Base-by-base conservation (phyloP, 192 early-diverging fungal genomes). In the Entophlyctis helioformis region DNA sequence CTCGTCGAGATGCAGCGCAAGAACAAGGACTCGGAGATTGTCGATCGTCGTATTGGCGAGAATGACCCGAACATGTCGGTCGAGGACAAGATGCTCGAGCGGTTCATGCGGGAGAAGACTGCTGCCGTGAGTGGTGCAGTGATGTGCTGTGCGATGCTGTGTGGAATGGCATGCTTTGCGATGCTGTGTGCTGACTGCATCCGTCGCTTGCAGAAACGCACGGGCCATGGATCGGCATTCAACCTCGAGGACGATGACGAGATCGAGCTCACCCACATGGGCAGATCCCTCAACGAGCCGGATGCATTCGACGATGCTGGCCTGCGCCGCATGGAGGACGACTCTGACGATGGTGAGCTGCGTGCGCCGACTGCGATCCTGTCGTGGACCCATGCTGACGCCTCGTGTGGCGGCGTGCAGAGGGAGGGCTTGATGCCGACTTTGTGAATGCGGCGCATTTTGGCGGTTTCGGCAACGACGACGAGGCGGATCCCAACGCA, bases 11-110 rank as follows among this genome's bases (percentile, higher is more conserved):
- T 87, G 46, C 54, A 75, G 31, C 74, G 74, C 24, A 76, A 77
- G 32, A 70, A 78, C 48, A 83, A 80, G 39, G 63, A 69, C 18
- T 80, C 82, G 42, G 79, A 79, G 11, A 63, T 99, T 28, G 75
- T 93, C 12, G 96, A 99, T 69, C 69, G 82, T 35, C 84, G 96
- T 43, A 90, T 99, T 63, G 96, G 94, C 53, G 96, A 97, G 54
- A 78, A 81, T 46, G 74, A 95, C 54, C 74, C 83, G 15, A 76
- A 59, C 27, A 63, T 97, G 76, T 85, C 89, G 27, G 69, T 84
- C 0, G 96, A 99, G 66, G 96, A 99, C 42, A 91, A 86, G 51
- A 93, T 96, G 92, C 48, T 96, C 59, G 75, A 80, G 64, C 77
- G 96, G 55, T 96, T 96, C 58, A 86, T 94, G 33, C 64, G 67